A percentile compares a stretch with the other conserved stretches of the same genome.
Evolutionary conservation across 78 protist genomes (phyloP).

Genomic region (Dictyostelium citrinum): DNA sequence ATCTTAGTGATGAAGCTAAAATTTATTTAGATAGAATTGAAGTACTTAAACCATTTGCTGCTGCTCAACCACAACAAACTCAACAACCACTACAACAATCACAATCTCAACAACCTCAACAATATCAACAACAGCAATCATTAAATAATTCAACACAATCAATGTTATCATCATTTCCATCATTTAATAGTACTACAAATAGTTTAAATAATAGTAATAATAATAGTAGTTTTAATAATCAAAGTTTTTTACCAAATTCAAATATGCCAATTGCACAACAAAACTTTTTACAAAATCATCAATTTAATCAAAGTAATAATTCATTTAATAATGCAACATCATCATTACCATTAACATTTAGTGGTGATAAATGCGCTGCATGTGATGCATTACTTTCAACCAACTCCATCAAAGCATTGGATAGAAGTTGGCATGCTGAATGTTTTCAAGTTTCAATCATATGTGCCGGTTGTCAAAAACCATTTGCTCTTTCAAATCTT

Average conservation of each 20-base stretch:
- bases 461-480: constrained; percentile 76
- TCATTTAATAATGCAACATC: not conserved
- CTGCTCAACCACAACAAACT: constrained; percentile 24
- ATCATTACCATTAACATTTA: constrained; percentile 15
- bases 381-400: constrained; percentile 42
- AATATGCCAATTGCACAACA: constrained; percentile 19
- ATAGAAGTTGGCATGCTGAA: constrained; percentile 71
- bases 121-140: not conserved
- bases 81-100: constrained; percentile 8
- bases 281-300: constrained; percentile 16
- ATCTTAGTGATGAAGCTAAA: constrained; percentile 34
- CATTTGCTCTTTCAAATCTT: constrained; percentile 43
- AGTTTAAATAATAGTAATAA: not conserved
- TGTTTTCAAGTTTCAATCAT: constrained; percentile 63
- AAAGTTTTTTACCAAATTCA: not conserved
- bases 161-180: constrained; percentile 21
- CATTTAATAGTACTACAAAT: not conserved
- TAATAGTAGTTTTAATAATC: not conserved
- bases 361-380: constrained; percentile 60
- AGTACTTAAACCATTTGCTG: constrained; percentile 46
- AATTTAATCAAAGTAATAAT: not conserved
- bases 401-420: constrained; percentile 56
- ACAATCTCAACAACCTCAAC: not conserved
- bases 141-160: not conserved
- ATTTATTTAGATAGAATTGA: constrained; percentile 57